These are phyloP conservation scores for Nannizziopsis arthrosporioides DNA, from an alignment of 2,329 filamentous ascomycete genomes.

Conservation along the genomic window DNA sequence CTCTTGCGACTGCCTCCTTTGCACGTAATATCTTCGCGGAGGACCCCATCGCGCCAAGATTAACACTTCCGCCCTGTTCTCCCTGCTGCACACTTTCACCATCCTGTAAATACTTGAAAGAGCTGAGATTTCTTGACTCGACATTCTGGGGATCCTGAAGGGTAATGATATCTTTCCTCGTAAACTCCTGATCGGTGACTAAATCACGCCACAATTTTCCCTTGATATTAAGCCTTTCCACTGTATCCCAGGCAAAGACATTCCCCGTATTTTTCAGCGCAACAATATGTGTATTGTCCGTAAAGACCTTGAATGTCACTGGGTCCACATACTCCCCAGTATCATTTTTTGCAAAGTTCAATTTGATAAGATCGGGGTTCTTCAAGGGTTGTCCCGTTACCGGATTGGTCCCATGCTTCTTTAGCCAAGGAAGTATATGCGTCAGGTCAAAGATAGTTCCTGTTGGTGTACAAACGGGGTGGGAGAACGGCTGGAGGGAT, in stretches of 20 bases:
- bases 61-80: slow-evolving; percentile 58
- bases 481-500: slow-evolving; percentile 85
- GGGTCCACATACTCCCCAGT: slow-evolving; percentile 88
- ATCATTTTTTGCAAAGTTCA: slow-evolving; percentile 86
- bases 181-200: slow-evolving; percentile 75
- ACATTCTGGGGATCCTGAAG: slow-evolving; percentile 92
- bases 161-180: slow-evolving; percentile 84
- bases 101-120: slow-evolving; percentile 81
- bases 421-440: slow-evolving; percentile 86
- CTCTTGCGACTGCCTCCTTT: slow-evolving; percentile 86
- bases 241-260: slow-evolving; percentile 91
- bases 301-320: slow-evolving; percentile 94
- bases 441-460: slow-evolving; percentile 93
- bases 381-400: slow-evolving; percentile 70
- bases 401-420: slow-evolving; percentile 86
- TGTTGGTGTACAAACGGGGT: slow-evolving; percentile 78
- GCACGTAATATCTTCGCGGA: slow-evolving; percentile 75
- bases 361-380: slow-evolving; percentile 71
- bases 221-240: slow-evolving; percentile 92
- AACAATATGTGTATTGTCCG: slow-evolving; percentile 94
- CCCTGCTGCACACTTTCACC: slow-evolving; percentile 64
- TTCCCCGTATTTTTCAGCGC: slow-evolving; percentile 79
- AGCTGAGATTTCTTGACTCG: slow-evolving; percentile 65
- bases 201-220: slow-evolving; percentile 91
- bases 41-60: slow-evolving; percentile 66